Evolutionary conservation across 2,329 filamentous ascomycete species (phyloP).

Genomic region (Fusarium pininemorale): DNA sequence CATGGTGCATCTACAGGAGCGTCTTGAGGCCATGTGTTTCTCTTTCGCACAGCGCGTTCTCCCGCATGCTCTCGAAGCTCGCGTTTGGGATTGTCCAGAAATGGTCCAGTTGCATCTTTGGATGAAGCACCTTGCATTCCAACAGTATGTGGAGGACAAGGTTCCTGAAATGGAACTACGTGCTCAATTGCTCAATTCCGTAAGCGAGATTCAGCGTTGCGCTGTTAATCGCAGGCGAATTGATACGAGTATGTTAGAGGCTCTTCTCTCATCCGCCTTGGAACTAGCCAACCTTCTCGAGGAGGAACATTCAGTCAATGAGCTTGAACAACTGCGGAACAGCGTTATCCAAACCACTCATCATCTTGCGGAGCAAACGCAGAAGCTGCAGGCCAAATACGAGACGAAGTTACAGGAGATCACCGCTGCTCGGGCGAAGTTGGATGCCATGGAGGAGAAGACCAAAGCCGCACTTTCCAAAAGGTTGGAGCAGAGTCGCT

Average conservation of each 20-base stretch:
- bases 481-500: neutral
- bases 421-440: neutral
- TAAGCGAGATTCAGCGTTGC: neutral
- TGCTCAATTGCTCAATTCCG: fast-evolving
- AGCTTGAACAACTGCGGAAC: fast-evolving
- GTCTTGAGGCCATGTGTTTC: neutral
- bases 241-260: fast-evolving
- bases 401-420: neutral
- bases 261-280: fast-evolving
- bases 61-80: neutral
- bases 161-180: fast-evolving
- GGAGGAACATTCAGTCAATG: fast-evolving
- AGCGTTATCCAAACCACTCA: fast-evolving
- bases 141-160: fast-evolving
- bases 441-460: neutral
- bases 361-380: neutral
- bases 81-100: neutral
- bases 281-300: neutral
- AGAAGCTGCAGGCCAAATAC: fast-evolving
- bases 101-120: neutral
- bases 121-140: fast-evolving
- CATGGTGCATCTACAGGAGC: neutral
- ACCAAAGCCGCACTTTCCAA: neutral
- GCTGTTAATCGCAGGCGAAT: neutral
- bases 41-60: neutral